phyloP scores from a whole-genome alignment of 2,329 filamentous ascomycete genomes.

The Celoporthe dispersa region DNA sequence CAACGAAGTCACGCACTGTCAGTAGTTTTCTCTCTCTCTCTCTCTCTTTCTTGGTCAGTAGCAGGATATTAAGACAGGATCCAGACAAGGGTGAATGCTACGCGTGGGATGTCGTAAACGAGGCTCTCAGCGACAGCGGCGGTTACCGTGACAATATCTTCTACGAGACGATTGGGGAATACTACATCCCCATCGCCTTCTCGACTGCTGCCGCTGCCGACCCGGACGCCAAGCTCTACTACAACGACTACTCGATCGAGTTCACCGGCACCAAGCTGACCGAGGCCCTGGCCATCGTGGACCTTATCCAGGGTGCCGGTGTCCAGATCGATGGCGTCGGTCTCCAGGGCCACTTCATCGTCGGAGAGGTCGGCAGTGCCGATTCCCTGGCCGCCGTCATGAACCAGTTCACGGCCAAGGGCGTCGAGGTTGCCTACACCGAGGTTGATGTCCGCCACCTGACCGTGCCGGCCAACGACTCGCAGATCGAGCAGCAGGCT shows the following conservation, averaged over 20 bases:
- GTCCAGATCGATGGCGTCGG: constrained; percentile 67
- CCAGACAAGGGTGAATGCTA: constrained; percentile 59
- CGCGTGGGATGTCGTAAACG: constrained; percentile 70
- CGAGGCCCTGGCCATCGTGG: constrained; percentile 49
- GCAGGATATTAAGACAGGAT: background rate
- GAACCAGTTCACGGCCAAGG: constrained; percentile 53
- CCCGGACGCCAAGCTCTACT: constrained; percentile 59
- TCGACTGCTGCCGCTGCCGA: constrained; percentile 57
- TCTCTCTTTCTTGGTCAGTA: background rate
- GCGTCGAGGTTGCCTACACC: constrained; percentile 63
- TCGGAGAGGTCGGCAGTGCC: constrained; percentile 54
- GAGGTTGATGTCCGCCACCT: constrained; percentile 62
- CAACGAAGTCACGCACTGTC: constrained; percentile 57
- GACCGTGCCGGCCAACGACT: constrained; percentile 44
- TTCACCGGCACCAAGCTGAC: constrained; percentile 51
- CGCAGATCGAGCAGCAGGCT: constrained; percentile 50
- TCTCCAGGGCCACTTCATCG: constrained; percentile 64
- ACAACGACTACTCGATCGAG: constrained; percentile 60
- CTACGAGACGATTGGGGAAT: constrained; percentile 57
- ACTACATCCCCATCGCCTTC: constrained; percentile 64
- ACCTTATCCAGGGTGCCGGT: constrained; percentile 50
- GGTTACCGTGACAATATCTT: constrained; percentile 59
- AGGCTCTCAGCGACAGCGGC: constrained; percentile 57
- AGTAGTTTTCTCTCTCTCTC: background rate
- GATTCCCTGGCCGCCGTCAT: constrained; percentile 51